Evolutionary conservation across 2,329 filamentous ascomycete species (phyloP), one percentile per base, ranked within the genome.

Genomic region (Phyllosticta ampelicida): DNA sequence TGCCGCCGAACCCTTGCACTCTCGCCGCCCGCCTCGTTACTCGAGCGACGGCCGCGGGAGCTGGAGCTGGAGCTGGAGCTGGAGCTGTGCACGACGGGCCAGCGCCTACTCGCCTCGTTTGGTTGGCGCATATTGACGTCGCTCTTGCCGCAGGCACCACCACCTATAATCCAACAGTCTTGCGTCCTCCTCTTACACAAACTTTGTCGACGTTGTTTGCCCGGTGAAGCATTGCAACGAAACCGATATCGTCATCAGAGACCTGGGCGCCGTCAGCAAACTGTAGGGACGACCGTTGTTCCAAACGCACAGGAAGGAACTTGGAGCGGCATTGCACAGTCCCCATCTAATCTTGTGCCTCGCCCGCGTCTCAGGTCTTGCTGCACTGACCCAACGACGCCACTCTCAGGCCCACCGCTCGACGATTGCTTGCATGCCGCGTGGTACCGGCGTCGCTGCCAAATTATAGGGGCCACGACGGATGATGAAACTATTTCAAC

Each of bases 241-340:
- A n/a, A 44, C 13, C 13, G 11, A 44, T 16, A 44, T 8, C 23
- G 3, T 26, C 23, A 26, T 26, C 23, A 26, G 23, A 26, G 23
- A 26, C 23, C 23, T 52, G 48, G 19, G 21, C 51, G 56, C 51
- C 56, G 54, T 54, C 51, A 51, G 26, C 44, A 51, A 13, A 44
- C 53, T 54, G 56, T 59, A 51, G 56, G 56, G 56, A 44, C 56
- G 51, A 48, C 56, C 56, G 56, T 59, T 59, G 56, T 54, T 59
- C 56, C 56, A 59, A 59, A 18, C n/a, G 51, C 52, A 54, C 56
- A 51, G 56, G 56, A 59, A 59, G 50, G 30, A 51, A 50, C 19
- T 18, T 44, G 36, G 13, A 44, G 36, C 55, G 53, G 55, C 55
- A n/a, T 28, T 44, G 19, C 29, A 54, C 28, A n/a, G 18, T 54